Percentiles rank a stretch among this genome's conserved stretches.
Conservation (phyloP, 306 rosid species). For the Ceratonia siliqua region DNA sequence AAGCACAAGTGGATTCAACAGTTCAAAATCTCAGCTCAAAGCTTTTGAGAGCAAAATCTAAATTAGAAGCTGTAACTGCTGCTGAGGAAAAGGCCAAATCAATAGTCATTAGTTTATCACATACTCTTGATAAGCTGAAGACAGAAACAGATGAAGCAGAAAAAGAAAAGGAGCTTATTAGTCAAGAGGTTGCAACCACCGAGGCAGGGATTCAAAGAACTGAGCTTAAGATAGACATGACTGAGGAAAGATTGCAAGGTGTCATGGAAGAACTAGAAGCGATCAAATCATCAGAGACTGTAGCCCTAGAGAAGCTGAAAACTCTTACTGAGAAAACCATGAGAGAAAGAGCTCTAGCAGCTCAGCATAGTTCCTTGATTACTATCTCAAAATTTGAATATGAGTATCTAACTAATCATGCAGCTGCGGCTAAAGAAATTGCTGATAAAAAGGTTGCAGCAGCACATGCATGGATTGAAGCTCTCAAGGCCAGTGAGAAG, state of each 20-base stretch:
- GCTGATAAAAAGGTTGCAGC: conserved; percentile 90
- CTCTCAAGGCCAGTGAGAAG: conserved; percentile 85
- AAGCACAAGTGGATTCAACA: conserved; percentile 45
- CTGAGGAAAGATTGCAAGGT: conserved; percentile 64
- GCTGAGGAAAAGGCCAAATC: conserved; percentile 70
- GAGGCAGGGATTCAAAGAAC: conserved; percentile 51
- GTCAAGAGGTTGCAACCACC: conserved; percentile 47
- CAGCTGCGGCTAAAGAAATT: conserved; percentile 68
- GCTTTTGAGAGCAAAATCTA: conserved; percentile 74
- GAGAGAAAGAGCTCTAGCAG: conserved; percentile 57
- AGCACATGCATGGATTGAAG: conserved; percentile 84
- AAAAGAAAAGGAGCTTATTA: conserved; percentile 52
- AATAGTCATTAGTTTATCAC: conserved; percentile 52
- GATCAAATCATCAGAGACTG: conserved; percentile 60
- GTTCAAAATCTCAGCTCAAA: conserved; percentile 63
- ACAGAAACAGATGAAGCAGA: conserved; percentile 55
- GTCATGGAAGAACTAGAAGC: conserved; percentile 70
- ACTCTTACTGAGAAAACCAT: conserved; percentile 55
- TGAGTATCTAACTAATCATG: conserved; percentile 70
- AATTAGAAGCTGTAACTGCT: conserved; percentile 66
- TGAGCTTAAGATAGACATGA: conserved; percentile 58
- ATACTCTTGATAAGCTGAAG: conserved; percentile 62
- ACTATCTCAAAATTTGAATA: conserved; percentile 82
- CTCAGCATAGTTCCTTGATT: conserved; percentile 58
- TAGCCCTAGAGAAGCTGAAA: conserved; percentile 63